A percentile compares a stretch with the other conserved stretches of the same genome.
phyloP scores from a whole-genome alignment of 108 stramenopile genomes.

The Fistulifera pelliculosa region DNA sequence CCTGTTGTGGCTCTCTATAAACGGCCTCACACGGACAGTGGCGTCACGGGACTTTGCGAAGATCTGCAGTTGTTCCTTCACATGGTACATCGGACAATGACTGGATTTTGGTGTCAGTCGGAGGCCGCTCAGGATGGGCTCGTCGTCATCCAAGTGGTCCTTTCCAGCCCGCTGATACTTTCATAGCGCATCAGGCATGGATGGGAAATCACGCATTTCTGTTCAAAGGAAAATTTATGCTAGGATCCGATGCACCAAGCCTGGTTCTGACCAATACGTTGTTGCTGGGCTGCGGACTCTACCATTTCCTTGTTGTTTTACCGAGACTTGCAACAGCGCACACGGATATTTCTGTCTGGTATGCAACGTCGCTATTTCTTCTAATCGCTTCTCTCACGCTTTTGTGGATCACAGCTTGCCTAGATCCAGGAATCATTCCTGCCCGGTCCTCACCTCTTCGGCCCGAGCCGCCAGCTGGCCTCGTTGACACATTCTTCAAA shows the following conservation, averaged over 20 bases:
- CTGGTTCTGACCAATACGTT: slow-evolving; percentile 71
- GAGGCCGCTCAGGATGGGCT: slow-evolving; percentile 81
- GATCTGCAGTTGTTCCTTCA: slow-evolving; percentile 70
- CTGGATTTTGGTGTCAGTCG: slow-evolving; percentile 78
- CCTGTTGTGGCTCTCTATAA: slow-evolving; percentile 81
- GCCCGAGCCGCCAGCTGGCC: slow-evolving; percentile 48
- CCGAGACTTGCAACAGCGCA: slow-evolving; percentile 19
- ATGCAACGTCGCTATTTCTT: too few species aligned
- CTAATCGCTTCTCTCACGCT: too few species aligned
- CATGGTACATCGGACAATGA: slow-evolving; percentile 68
- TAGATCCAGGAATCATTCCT: slow-evolving; percentile 81
- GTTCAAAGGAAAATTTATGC: slow-evolving; percentile 77
- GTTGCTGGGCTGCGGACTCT: slow-evolving; percentile 33
- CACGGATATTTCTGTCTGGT: neutral
- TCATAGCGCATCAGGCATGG: slow-evolving; percentile 69
- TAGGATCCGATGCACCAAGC: slow-evolving; percentile 70
- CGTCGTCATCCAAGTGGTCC: slow-evolving; percentile 17
- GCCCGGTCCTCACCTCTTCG: slow-evolving; percentile 55
- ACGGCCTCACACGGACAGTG: slow-evolving; percentile 24
- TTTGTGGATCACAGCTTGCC: slow-evolving; percentile 55
- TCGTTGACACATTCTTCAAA: neutral
- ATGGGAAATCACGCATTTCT: slow-evolving; percentile 84
- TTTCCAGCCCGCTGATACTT: slow-evolving; percentile 46
- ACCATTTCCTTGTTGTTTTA: slow-evolving; percentile 37
- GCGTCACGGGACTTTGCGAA: slow-evolving; percentile 68